Percentiles rank a stretch among this genome's conserved stretches.
Evolutionary conservation across 768 basidiomycete species (phyloP).

Genomic region (Trametes elegans): DNA sequence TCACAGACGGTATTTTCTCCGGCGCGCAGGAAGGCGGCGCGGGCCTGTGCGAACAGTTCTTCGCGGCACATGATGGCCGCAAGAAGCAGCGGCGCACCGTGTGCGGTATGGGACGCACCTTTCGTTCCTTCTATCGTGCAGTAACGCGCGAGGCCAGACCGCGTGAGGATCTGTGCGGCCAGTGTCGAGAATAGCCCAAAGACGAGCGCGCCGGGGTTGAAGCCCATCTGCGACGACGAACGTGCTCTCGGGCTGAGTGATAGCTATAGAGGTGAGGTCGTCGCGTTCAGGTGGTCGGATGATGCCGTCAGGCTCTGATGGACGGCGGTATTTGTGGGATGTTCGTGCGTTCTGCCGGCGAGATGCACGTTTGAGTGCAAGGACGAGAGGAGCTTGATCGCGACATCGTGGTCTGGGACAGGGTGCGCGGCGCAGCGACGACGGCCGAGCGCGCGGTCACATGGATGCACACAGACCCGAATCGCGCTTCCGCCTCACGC

Average conservation of each 20-base stretch:
- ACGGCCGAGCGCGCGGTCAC: no score
- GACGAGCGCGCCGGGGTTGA: not conserved
- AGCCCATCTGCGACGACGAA: conserved; percentile 5
- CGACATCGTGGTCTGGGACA: no score
- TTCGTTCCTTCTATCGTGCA: conserved; percentile 9
- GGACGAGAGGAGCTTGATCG: no score
- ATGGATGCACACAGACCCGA: no score
- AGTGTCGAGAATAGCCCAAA: conserved; percentile 17
- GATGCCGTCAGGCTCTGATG: no score
- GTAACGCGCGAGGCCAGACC: not conserved
- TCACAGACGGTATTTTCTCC: not conserved
- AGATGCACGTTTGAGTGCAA: no score
- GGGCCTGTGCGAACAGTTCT: conserved; percentile 10
- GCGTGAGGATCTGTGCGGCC: conserved; percentile 8
- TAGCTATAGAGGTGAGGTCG: no score
- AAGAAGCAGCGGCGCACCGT: conserved; percentile 4
- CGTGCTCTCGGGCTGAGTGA: not conserved
- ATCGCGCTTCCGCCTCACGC: no score
- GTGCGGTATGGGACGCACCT: conserved; percentile 10
- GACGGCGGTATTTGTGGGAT: no score
- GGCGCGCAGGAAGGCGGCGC: not conserved
- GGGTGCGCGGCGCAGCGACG: no score
- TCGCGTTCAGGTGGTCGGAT: no score
- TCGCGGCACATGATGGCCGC: conserved; percentile 18
- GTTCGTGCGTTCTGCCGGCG: no score